Conservation (phyloP, 2,329 filamentous ascomycete species). For the Epichloe gansuensis region DNA sequence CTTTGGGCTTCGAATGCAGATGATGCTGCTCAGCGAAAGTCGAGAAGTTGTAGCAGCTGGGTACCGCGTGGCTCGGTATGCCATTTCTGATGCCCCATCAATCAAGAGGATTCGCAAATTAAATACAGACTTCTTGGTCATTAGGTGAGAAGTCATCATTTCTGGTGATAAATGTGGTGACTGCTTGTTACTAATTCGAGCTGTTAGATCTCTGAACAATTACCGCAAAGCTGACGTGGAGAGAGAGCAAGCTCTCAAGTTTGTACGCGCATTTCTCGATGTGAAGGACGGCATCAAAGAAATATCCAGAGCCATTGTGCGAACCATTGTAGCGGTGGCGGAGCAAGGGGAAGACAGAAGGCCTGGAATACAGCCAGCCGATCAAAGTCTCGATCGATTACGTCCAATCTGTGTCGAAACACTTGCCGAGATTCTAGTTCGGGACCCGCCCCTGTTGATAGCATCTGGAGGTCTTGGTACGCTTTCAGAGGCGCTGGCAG, state of each 20-base stretch:
- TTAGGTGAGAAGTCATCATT: slow-evolving; percentile 28
- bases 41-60: slow-evolving; percentile 91
- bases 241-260: slow-evolving; percentile 92
- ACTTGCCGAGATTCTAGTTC: slow-evolving; percentile 78
- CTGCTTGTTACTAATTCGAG: slow-evolving; percentile 8
- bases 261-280: slow-evolving; percentile 87
- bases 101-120: slow-evolving; percentile 76
- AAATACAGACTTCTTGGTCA: slow-evolving; percentile 86
- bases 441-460: slow-evolving; percentile 70
- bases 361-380: slow-evolving; percentile 52
- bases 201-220: slow-evolving; percentile 65
- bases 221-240: slow-evolving; percentile 96
- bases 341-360: slow-evolving; percentile 80
- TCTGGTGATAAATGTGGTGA: neutral
- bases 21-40: slow-evolving; percentile 91
- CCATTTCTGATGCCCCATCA: slow-evolving; percentile 83
- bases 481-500: slow-evolving; percentile 81
- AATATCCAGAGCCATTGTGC: slow-evolving; percentile 73
- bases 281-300: slow-evolving; percentile 87
- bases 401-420: slow-evolving; percentile 89
- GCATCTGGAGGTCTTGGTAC: slow-evolving; percentile 75
- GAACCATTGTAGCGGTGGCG: slow-evolving; percentile 82
- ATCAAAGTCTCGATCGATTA: slow-evolving; percentile 73
- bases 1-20: slow-evolving; percentile 86
- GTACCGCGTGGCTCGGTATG: slow-evolving; percentile 86